Percentiles rank a stretch among this genome's conserved stretches.
These are phyloP conservation scores for Ustilago curta DNA, from an alignment of 1,284 basidiomycete species.

Conservation along the genomic window DNA sequence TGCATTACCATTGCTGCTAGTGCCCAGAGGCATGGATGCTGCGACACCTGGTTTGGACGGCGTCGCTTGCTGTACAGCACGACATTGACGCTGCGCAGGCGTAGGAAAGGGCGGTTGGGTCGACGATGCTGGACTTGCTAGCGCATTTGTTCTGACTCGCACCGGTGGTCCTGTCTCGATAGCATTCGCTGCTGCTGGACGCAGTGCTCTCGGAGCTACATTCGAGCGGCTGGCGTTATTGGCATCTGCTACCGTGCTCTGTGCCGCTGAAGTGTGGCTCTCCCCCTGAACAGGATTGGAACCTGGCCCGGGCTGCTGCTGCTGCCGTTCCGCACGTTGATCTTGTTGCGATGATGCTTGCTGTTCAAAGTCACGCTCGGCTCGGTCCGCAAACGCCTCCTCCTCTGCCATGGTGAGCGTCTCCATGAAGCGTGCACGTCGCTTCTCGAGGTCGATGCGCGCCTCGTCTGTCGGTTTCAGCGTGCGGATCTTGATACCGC, in stretches of 20 bases:
- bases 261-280: not conserved
- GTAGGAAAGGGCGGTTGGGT: constrained; percentile 36
- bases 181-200: not conserved
- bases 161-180: not conserved
- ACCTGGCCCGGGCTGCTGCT: constrained; percentile 11
- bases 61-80: constrained; percentile 22
- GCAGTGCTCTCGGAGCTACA: not conserved
- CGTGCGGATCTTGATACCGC: constrained; percentile 49
- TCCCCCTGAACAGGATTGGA: not conserved
- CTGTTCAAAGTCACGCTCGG: constrained; percentile 19
- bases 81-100: constrained; percentile 32
- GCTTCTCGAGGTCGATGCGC: constrained; percentile 30
- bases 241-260: not conserved
- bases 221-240: not conserved
- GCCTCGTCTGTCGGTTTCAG: constrained; percentile 39
- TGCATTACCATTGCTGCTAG: constrained; percentile 17
- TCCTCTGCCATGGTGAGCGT: constrained; percentile 25
- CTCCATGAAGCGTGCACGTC: constrained; percentile 29
- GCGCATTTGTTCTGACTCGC: not conserved
- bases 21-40: constrained; percentile 8
- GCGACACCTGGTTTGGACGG: constrained; percentile 10
- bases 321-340: constrained; percentile 3
- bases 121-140: constrained; percentile 15
- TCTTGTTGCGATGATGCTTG: constrained; percentile 7
- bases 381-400: constrained; percentile 31